phyloP scores from a whole-genome alignment of 306 rosid species.

The Hylodesmum podocarpum region DNA sequence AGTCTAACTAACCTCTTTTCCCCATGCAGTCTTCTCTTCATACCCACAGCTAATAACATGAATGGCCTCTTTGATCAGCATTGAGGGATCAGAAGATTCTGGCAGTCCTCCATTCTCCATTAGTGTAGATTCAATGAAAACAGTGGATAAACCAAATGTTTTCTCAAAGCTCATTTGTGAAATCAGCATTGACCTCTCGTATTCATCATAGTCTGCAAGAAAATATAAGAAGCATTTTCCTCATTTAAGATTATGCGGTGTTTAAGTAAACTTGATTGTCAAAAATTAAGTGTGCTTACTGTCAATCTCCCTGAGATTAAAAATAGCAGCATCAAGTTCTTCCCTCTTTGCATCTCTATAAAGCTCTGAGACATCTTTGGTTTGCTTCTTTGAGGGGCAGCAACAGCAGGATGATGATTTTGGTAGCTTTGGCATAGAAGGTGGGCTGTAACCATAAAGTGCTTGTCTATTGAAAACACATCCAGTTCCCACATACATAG shows the following conservation, averaged over 20 bases:
- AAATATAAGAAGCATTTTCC: slow-evolving; percentile 17
- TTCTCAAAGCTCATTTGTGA: slow-evolving; percentile 96
- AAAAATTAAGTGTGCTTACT: slow-evolving; percentile 49
- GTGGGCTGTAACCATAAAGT: slow-evolving; percentile 95
- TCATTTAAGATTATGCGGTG: slow-evolving; percentile 23
- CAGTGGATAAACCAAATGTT: slow-evolving; percentile 91
- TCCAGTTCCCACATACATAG: slow-evolving; percentile 97
- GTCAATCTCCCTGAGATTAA: slow-evolving; percentile 87
- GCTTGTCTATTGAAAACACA: slow-evolving; percentile 94
- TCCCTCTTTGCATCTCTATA: slow-evolving; percentile 83
- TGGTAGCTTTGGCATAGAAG: slow-evolving; percentile 75
- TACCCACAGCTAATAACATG: slow-evolving; percentile 96
- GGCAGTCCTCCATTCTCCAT: slow-evolving; percentile 98
- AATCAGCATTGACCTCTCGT: slow-evolving; percentile 96
- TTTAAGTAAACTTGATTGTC: slow-evolving; percentile 6
- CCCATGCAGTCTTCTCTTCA: slow-evolving; percentile 98
- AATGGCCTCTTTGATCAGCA: slow-evolving; percentile 91
- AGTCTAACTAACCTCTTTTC: slow-evolving; percentile 80
- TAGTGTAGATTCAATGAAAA: slow-evolving; percentile 90
- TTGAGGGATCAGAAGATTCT: slow-evolving; percentile 73
- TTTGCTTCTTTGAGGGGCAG: slow-evolving; percentile 76
- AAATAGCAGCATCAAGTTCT: slow-evolving; percentile 97
- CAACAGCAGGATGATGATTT: slow-evolving; percentile 82
- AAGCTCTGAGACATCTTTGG: slow-evolving; percentile 71
- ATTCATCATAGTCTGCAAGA: slow-evolving; percentile 79